These are phyloP conservation scores for Neonectria hederae DNA, from an alignment of 2,329 filamentous ascomycete genomes.

Conservation along the genomic window DNA sequence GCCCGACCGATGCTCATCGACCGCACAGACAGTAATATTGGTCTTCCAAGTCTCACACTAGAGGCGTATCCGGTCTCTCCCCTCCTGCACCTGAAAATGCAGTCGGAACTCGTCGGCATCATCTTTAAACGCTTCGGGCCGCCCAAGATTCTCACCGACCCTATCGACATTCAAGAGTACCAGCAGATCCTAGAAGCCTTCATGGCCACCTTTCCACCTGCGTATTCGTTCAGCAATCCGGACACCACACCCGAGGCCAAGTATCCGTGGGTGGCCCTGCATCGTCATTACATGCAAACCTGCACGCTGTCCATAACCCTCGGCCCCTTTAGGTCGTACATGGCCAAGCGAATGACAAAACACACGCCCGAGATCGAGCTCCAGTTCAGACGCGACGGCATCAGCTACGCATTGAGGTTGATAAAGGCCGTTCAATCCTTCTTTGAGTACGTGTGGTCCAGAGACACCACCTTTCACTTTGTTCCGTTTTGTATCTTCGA, in stretches of 20 bases:
- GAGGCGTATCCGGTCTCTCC: slow-evolving; percentile 47
- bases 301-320: slow-evolving; percentile 57
- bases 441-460: slow-evolving; percentile 55
- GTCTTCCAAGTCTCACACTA: slow-evolving; percentile 47
- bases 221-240: slow-evolving; percentile 51
- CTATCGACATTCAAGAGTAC: slow-evolving; percentile 46
- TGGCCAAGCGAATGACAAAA: slow-evolving; percentile 49
- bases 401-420: slow-evolving; percentile 55
- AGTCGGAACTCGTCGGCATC: slow-evolving; percentile 46
- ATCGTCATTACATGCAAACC: slow-evolving; percentile 57
- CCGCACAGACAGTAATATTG: slow-evolving; percentile 45
- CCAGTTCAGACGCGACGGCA: slow-evolving; percentile 51
- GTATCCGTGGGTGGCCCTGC: slow-evolving; percentile 55
- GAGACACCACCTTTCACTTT: slow-evolving; percentile 60
- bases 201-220: slow-evolving; percentile 53
- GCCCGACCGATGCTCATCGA: slow-evolving; percentile 50
- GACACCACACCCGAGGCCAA: slow-evolving; percentile 53
- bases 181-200: slow-evolving; percentile 52
- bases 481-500: slow-evolving; percentile 62
- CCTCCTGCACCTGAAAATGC: slow-evolving; percentile 49
- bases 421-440: slow-evolving; percentile 52
- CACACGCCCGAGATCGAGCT: slow-evolving; percentile 45
- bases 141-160: slow-evolving; percentile 40
- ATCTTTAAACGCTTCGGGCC: slow-evolving; percentile 45
- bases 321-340: slow-evolving; percentile 55